Conservation (phyloP, 257 asterid genomes). For the Leptodermis oblonga region DNA sequence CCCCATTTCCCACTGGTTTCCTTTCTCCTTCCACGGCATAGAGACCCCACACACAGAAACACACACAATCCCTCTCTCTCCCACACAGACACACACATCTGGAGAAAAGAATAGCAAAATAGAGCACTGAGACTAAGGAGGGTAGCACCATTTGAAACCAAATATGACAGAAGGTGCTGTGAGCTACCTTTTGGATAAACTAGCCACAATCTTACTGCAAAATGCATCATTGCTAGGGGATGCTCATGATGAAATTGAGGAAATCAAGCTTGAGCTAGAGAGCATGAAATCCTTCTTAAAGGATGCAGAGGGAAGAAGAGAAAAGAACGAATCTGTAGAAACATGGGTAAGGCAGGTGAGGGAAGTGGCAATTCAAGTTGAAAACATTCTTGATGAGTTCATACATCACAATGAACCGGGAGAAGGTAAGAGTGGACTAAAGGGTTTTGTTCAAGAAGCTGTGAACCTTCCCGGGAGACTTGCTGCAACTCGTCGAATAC, state of each 20-base stretch:
- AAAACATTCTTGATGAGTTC: constrained; percentile 25
- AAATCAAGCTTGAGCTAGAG: constrained; percentile 27
- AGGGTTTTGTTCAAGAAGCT: constrained; percentile 10
- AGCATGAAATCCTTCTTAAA: constrained; percentile 27
- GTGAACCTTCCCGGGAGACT: constrained; percentile 12
- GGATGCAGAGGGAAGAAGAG: constrained; percentile 24
- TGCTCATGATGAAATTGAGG: constrained; percentile 22
- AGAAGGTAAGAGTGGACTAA: constrained; percentile 3
- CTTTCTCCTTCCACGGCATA: background rate
- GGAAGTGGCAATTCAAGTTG: constrained; percentile 25
- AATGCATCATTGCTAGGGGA: constrained; percentile 21
- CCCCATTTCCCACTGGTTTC: background rate
- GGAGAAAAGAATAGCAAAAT: background rate
- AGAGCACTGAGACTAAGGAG: background rate
- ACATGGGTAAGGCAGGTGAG: constrained; percentile 30
- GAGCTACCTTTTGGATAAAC: constrained; percentile 20
- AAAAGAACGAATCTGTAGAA: constrained; percentile 22
- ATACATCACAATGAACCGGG: constrained; percentile 12
- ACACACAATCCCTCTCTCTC: background rate
- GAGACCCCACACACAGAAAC: background rate
- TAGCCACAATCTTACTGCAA: constrained; percentile 14
- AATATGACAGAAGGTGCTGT: constrained; percentile 32
- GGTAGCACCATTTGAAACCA: constrained; percentile 1
- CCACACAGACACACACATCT: background rate
- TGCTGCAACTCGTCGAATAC: constrained; percentile 3